Percentiles rank a stretch among this genome's conserved stretches.
Conservation (phyloP, 441 rosid genomes). For the Gossypium gossypioides region DNA sequence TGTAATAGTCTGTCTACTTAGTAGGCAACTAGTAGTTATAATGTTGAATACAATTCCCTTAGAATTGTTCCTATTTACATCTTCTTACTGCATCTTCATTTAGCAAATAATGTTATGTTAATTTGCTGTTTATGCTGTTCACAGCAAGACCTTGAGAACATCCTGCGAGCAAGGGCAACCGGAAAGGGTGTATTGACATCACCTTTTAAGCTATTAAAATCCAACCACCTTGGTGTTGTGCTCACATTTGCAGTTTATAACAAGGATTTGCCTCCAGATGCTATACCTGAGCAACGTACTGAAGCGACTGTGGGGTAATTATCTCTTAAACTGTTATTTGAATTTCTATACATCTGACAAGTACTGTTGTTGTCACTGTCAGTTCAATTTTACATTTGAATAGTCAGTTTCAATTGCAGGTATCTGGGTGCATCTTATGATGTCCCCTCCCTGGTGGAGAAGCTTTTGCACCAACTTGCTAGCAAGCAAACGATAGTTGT, state of each 20-base stretch:
- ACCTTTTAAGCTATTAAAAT: conserved; percentile 88
- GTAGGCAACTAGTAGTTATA: not conserved
- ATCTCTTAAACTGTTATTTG: conserved; percentile 4
- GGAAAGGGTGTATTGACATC: conserved; percentile 95
- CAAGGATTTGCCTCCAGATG: conserved; percentile 48
- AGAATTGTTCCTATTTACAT: not conserved
- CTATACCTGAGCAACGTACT: conserved; percentile 62
- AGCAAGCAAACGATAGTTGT: conserved; percentile 84
- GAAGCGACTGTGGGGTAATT: conserved; percentile 75
- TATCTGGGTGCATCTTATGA: conserved; percentile 94
- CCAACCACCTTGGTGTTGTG: conserved; percentile 84
- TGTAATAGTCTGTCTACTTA: not conserved
- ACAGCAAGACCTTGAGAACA: conserved; percentile 91
- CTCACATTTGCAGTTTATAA: conserved; percentile 87
- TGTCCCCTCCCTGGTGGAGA: conserved; percentile 91
- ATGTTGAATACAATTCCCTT: conserved; percentile 3
- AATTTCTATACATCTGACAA: conserved; percentile 3
- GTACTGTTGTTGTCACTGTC: not conserved
- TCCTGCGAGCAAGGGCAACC: conserved; percentile 82
- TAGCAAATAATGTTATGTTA: conserved; percentile 17
- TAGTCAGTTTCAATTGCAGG: conserved; percentile 27
- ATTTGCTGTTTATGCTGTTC: conserved; percentile 11
- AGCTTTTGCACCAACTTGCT: conserved; percentile 89
- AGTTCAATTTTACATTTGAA: not conserved
- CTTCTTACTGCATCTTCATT: not conserved